Base-by-base conservation (phyloP, 306 rosid species). In the Rosa persica region DNA sequence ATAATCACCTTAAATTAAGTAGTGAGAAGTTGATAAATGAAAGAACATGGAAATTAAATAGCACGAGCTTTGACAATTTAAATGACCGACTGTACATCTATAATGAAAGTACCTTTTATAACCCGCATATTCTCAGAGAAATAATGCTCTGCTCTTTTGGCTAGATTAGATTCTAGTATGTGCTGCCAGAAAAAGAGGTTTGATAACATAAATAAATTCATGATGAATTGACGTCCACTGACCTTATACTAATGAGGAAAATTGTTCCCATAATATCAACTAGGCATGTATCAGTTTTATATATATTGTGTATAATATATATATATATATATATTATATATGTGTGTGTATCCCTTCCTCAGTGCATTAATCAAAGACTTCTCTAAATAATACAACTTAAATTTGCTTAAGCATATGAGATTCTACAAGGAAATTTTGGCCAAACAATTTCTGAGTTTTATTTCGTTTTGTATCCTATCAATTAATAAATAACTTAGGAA, bases 111-210 rank as follows among this genome's bases (percentile, higher is more conserved):
- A 94, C 98, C 98, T 89, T 88, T 88, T 71, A 60, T 39, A 73
- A 95, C 98, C 17, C 98, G 97, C 85, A 54, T 81, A 81, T 84
- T 95, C 85, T 95, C 98, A 36, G 98, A 90, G 85, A 95, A 95
- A 79, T 87, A 95, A 83, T 93, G 99, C 70, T 93, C 93, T 76
- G 98, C 99, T 81, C 96, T 86, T 83, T 91, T 95, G 67, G 93
- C 92, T 67, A 90, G 87, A 79, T 81, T 27, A 9, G 86, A 61
- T 66, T 84, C 87, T 87, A 95, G 84, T 81, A 85, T 70, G 81
- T 75, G 42, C 98, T 95, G 89, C 82, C 82, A 57, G 75, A 73
- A 44, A 76, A 78, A 55, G 64, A 30, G 57, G 74, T 19, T 30
- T 23, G 38, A 25, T 34, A 15, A 10, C 23, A 57, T 40, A 15